Evolutionary conservation across 495 filamentous ascomycete species (phyloP).

Genomic region (Penicillium lividum): DNA sequence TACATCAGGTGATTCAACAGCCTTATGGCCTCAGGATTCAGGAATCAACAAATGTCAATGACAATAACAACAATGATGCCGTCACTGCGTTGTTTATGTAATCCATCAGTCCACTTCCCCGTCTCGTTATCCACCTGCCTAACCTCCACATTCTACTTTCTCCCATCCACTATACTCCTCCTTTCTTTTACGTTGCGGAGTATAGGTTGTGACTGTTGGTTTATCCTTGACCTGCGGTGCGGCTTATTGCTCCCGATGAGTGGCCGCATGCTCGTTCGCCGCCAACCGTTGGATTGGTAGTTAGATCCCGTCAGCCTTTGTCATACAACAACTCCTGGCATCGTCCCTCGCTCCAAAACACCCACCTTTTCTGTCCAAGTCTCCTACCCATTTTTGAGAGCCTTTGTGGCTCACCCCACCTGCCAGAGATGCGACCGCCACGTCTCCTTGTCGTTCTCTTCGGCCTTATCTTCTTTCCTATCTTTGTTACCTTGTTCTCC

Average conservation of each 20-base stretch:
- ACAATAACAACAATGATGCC: conserved; percentile 11
- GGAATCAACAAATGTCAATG: conserved; percentile 5
- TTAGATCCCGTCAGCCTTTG: conserved; percentile 28
- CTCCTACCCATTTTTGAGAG: background rate
- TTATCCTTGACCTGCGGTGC: conserved; percentile 25
- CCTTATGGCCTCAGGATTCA: conserved; percentile 15
- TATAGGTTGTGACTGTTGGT: conserved; percentile 10
- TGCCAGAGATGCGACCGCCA: conserved; percentile 55
- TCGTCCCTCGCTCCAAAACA: conserved; percentile 18
- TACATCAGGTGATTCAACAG: conserved; percentile 11
- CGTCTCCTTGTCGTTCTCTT: conserved; percentile 54
- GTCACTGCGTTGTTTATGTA: conserved; percentile 25
- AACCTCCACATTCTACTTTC: conserved; percentile 1
- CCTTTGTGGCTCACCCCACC: background rate
- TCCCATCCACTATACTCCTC: conserved; percentile 14
- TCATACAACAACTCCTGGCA: conserved; percentile 25
- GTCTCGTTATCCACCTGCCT: conserved; percentile 13
- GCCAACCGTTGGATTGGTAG: conserved; percentile 47
- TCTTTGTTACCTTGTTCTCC: conserved; percentile 53
- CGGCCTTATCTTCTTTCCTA: conserved; percentile 56
- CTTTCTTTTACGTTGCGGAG: conserved; percentile 11
- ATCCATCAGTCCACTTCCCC: conserved; percentile 22
- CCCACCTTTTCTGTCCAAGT: conserved; percentile 6
- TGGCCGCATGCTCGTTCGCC: conserved; percentile 29
- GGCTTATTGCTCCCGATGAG: conserved; percentile 42